These are phyloP conservation scores for Scedosporium boydii DNA, from an alignment of 2,329 filamentous ascomycete species.

Conservation along the genomic window DNA sequence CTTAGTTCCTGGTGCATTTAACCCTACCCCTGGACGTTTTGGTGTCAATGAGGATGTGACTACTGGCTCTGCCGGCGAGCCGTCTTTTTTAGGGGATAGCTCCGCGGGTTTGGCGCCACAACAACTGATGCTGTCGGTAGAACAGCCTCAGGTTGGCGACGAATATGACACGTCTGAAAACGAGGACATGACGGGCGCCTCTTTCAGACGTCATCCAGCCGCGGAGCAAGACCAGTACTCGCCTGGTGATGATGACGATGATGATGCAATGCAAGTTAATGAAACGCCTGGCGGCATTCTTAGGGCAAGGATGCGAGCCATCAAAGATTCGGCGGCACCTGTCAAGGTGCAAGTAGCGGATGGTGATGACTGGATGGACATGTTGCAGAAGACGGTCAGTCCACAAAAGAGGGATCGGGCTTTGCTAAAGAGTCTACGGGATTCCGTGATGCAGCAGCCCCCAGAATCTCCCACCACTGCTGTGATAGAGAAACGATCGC, in stretches of 20 bases:
- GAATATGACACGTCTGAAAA: slow-evolving; percentile 68
- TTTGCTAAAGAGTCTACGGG: slow-evolving; percentile 51
- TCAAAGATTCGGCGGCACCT: slow-evolving; percentile 50
- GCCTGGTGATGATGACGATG: slow-evolving; percentile 42
- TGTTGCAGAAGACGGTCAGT: slow-evolving; percentile 87
- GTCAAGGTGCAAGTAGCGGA: slow-evolving; percentile 51
- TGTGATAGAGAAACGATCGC: not conserved
- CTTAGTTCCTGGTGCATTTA: slow-evolving; percentile 72
- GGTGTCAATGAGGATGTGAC: not conserved
- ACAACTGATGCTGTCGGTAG: slow-evolving; percentile 47
- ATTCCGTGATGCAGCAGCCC: slow-evolving; percentile 27
- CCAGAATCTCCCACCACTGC: slow-evolving; percentile 10
- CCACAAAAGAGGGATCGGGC: slow-evolving; percentile 86
- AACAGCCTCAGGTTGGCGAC: slow-evolving; percentile 50
- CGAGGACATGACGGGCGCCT: slow-evolving; percentile 71
- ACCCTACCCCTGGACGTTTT: slow-evolving; percentile 39
- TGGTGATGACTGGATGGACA: slow-evolving; percentile 85
- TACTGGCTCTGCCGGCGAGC: slow-evolving; percentile 38
- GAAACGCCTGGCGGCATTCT: slow-evolving; percentile 53
- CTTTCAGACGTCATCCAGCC: slow-evolving; percentile 62
- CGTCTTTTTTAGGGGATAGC: slow-evolving; percentile 91
- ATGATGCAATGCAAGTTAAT: slow-evolving; percentile 31
- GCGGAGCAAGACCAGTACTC: slow-evolving; percentile 59
- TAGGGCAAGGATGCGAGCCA: slow-evolving; percentile 53
- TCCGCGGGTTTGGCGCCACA: slow-evolving; percentile 71